Evolutionary conservation across 116 monocot species (phyloP), one percentile per base, ranked within the genome.

Genomic region (Trichopus zeylanicus): DNA sequence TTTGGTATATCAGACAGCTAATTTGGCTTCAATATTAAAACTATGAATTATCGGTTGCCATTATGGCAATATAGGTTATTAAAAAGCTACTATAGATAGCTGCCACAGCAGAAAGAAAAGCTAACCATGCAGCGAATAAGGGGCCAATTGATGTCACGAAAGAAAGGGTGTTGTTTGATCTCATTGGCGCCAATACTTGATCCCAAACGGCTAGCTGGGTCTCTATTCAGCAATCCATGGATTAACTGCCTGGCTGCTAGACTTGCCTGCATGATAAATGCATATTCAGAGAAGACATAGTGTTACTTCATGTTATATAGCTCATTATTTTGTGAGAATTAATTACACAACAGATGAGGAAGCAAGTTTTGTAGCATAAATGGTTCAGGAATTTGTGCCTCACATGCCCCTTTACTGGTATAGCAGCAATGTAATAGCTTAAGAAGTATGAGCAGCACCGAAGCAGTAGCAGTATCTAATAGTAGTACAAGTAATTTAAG

Each of bases 91-190:
- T 18, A 18, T 29, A 7, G 2, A 62, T n/a, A n/a, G n/a, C n/a
- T n/a, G n/a, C n/a, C n/a, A 23, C 6, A 31, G 4, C 9, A 29
- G 3, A 51, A 34, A 49, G 30, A 26, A 26, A 33, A 29, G 29
- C 48, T 57, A 71, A 95, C 94, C 89, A 86, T 86, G 89, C 89
- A 86, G 33, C 94, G 89, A 51, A 95, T 86, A 62, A 95, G 89
- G 20, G 94, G 80, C 94, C 94, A 95, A 29, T 86, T 81, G 30
- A 95, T 89, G n/a, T 73, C 89, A 18, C 61, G 72, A 48, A 95
- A 95, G 69, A 95, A 95, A 46, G 86, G 75, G 60, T 95, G 94
- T 63, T 86, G 61, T 70, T 86, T 95, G 59, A 95, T 95, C 51
- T 89, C 94, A 72, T 79, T 83, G 65, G 94, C 80, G 24, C 94